Evolutionary conservation across 306 rosid species (phyloP).

Genomic region (Cyamopsis tetragonoloba): DNA sequence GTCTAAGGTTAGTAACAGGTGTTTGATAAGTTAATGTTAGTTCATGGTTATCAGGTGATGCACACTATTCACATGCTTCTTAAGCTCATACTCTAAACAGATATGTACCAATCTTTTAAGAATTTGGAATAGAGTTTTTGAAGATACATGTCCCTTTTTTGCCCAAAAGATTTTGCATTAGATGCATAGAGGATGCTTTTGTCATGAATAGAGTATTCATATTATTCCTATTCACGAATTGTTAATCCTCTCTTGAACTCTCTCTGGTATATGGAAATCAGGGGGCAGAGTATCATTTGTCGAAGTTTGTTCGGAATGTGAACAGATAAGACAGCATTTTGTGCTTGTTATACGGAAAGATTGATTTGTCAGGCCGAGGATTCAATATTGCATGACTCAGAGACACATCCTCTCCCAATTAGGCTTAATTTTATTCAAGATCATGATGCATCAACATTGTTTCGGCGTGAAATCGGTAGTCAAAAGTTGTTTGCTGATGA

Average conservation of each 20-base stretch:
- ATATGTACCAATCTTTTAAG: conserved; percentile 20
- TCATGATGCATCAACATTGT: conserved; percentile 43
- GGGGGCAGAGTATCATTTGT: background rate
- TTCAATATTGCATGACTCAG: no score
- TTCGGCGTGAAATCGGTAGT: no score
- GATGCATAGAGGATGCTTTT: background rate
- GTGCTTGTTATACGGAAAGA: no score
- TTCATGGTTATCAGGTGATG: background rate
- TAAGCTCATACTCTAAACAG: conserved; percentile 50
- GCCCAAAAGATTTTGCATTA: background rate
- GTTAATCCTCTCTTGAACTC: background rate
- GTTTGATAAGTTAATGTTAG: conserved; percentile 3
- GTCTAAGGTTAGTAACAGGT: conserved; percentile 1
- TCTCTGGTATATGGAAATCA: background rate
- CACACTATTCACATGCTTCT: conserved; percentile 68
- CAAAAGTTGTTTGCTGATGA: no score
- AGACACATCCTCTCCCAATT: no score
- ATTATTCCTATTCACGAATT: background rate
- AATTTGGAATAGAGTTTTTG: conserved; percentile 1
- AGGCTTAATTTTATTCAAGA: no score
- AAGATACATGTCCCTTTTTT: background rate
- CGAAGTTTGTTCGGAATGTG: no score
- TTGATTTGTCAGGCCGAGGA: no score
- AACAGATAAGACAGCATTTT: no score
- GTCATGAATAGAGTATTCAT: background rate